Conservation (phyloP, 805 yeast genomes). For the Debaryomyces hansenii region DNA sequence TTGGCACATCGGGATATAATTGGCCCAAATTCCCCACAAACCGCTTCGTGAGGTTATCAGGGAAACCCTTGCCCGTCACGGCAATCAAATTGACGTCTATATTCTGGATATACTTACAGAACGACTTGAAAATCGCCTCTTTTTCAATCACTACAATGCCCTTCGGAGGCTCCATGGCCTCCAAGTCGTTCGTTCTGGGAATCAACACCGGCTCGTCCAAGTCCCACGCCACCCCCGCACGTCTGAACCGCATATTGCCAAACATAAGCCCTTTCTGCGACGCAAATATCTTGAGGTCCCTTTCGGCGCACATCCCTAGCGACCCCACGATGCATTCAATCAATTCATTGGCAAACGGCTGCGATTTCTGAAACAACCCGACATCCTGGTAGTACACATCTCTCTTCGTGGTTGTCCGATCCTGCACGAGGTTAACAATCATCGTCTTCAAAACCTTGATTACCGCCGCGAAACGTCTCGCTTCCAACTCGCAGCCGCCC, state of each 20-base stretch:
- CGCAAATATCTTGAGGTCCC: slow-evolving; percentile 46
- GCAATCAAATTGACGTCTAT: slow-evolving; percentile 18
- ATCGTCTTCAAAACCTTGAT: slow-evolving; percentile 6
- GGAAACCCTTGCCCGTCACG: slow-evolving; percentile 68
- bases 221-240: background rate
- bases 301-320: slow-evolving; percentile 35
- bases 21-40: slow-evolving; percentile 33
- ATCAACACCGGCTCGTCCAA: slow-evolving; percentile 17
- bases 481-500: slow-evolving; percentile 4
- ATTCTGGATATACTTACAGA: slow-evolving; percentile 19
- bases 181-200: slow-evolving; percentile 10
- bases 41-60: slow-evolving; percentile 53
- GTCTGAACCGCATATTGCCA: slow-evolving; percentile 25
- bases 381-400: slow-evolving; percentile 64
- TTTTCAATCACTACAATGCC: slow-evolving; percentile 34
- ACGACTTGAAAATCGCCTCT: slow-evolving; percentile 40
- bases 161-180: background rate
- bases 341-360: slow-evolving; percentile 38
- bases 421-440: slow-evolving; percentile 4
- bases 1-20: slow-evolving; percentile 31
- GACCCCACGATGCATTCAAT: slow-evolving; percentile 39
- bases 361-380: slow-evolving; percentile 43
- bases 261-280: slow-evolving; percentile 58
- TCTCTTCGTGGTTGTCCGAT: slow-evolving; percentile 43
- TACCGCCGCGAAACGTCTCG: slow-evolving; percentile 7